These are phyloP conservation scores for Corylus avellana DNA, from an alignment of 306 rosid genomes.

Conservation along the genomic window DNA sequence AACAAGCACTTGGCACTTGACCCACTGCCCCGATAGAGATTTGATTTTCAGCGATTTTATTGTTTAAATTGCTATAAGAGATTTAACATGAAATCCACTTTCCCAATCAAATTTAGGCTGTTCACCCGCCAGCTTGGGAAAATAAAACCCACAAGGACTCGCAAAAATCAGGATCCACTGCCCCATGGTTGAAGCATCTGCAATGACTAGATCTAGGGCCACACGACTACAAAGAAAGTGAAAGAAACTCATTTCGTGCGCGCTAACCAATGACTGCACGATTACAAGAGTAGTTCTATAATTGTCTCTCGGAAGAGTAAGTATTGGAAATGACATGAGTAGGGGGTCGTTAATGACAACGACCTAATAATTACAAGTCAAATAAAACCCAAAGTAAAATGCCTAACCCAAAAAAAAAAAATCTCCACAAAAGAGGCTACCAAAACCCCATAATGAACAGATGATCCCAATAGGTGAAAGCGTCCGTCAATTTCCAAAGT, in stretches of 20 bases:
- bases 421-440: slow-evolving; percentile 18
- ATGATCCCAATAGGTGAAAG: not conserved
- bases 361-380: slow-evolving; percentile 22
- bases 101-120: too few relatives aligned
- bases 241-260: not conserved
- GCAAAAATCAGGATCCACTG: too few relatives aligned
- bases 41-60: too few relatives aligned
- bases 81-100: too few relatives aligned
- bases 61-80: too few relatives aligned
- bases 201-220: not conserved
- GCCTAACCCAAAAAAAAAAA: slow-evolving; percentile 1
- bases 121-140: too few relatives aligned
- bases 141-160: too few relatives aligned
- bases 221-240: not conserved
- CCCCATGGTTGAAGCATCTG: too few relatives aligned
- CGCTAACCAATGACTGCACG: not conserved
- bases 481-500: slow-evolving; percentile 19
- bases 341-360: slow-evolving; percentile 5
- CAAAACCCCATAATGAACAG: slow-evolving; percentile 22
- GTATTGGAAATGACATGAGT: not conserved
- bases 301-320: not conserved
- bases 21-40: too few relatives aligned
- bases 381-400: slow-evolving; percentile 13
- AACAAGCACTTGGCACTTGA: not conserved
- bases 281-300: not conserved